Base-by-base conservation (phyloP, 2,329 filamentous ascomycete genomes). In the Trichoderma arundinaceum region DNA sequence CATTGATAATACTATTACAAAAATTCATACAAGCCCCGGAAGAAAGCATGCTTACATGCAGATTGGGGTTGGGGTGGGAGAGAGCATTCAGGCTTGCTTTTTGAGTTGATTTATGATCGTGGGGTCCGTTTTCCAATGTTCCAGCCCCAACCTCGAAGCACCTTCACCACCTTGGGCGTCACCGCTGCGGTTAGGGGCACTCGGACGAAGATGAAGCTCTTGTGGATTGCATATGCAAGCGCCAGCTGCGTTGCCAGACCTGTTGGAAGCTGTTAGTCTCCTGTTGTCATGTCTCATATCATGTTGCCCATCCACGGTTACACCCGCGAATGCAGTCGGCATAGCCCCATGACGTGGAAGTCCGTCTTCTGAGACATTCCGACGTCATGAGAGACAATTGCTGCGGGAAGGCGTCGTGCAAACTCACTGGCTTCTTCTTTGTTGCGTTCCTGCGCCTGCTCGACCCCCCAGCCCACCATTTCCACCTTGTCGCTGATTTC, bases 181-280 rank as follows among this genome's bases (percentile, higher is more conserved):
- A 98, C 84, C 2, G 93, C 94, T 12, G 92, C 93, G 1, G 95
- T 95, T 69, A 98, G 80, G 8, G 95, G 95, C 9, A 99, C 92
- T n/a, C 95, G 88, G 70, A 98, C 78, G 78, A 99, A 97, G 73
- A 99, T 97, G 77, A 98, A 92, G 72, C 91, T 96, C 81, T 99
- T 99, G 83, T 99, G 95, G 66, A 99, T 92, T 33, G 94, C 94
- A 75, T 99, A 99, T 12, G 95, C 95, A 56, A 99, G 85, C 15
- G 92, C 93, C 35, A 99, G 82, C 75, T 97, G 93, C 8, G 95
- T 98, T 59, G 83, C 86, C 39, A 90, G 77, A 71, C 87, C 87
- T 89, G 69, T 33, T 44, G 54, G 44, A 57, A 56, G n/a, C 53
- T 57, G 69, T 76, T 71, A 76, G 71, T 64, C 41, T 69, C 66